A percentile compares a stretch with the other conserved stretches of the same genome.
Evolutionary conservation across 495 filamentous ascomycete species (phyloP).

Genomic region (Pyrenula massariospora): DNA sequence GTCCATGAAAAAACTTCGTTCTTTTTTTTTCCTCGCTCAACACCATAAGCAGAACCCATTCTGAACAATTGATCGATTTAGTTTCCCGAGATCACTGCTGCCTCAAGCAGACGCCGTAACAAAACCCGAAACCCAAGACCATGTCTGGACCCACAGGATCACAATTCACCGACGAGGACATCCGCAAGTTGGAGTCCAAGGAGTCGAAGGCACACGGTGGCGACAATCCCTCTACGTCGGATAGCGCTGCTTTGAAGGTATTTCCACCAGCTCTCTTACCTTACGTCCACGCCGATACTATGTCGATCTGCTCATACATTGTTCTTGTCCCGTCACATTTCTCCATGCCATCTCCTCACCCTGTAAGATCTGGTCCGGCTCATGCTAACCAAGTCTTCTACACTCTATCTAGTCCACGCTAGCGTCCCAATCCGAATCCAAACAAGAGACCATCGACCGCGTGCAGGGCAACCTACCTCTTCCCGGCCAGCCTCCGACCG

Average conservation of each 20-base stretch:
- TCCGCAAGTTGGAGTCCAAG: slow-evolving; percentile 39
- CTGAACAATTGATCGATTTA: no score
- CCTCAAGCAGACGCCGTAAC: no score
- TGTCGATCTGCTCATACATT: neutral
- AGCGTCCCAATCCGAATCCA: slow-evolving; percentile 33
- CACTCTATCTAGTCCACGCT: slow-evolving; percentile 28
- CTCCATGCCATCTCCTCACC: neutral
- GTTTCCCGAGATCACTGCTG: no score
- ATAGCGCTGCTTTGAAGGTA: slow-evolving; percentile 36
- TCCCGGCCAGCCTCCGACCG: slow-evolving; percentile 60
- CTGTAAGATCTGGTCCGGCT: neutral
- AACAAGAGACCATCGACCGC: slow-evolving; percentile 52
- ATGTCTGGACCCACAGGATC: no score
- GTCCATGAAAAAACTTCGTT: no score
- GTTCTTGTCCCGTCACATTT: slow-evolving; percentile 1
- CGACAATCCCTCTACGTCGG: slow-evolving; percentile 29
- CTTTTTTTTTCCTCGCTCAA: no score
- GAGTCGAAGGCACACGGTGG: slow-evolving; percentile 28
- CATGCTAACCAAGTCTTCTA: no score
- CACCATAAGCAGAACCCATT: no score
- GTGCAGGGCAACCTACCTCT: slow-evolving; percentile 61
- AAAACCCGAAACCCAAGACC: no score
- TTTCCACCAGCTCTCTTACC: neutral
- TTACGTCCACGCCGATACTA: no score
- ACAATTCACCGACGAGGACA: slow-evolving; percentile 38